Percentiles rank a stretch among this genome's conserved stretches.
phyloP scores from a whole-genome alignment of 192 early-diverging fungal genomes.

The Paraglomus brasilianum region DNA sequence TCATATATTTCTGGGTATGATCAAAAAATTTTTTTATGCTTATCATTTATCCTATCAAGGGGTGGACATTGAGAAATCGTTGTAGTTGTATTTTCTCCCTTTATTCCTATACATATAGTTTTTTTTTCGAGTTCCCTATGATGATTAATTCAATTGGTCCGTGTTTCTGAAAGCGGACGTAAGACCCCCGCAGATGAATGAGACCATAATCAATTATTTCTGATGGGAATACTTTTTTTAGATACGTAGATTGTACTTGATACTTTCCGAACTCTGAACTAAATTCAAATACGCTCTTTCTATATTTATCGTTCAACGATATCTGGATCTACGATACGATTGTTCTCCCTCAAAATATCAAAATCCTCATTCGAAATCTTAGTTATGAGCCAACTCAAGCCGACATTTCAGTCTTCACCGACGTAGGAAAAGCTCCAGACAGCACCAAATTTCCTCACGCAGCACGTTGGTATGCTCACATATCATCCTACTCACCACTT shows the following conservation, averaged over 20 bases:
- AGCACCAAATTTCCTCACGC: constrained; percentile 79
- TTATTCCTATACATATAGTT: background rate
- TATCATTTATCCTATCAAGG: too few species aligned
- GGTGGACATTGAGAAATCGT: too few species aligned
- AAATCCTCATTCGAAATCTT: too few species aligned
- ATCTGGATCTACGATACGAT: too few species aligned
- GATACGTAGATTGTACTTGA: too few species aligned
- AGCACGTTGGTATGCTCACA: constrained; percentile 96
- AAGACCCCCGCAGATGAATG: constrained; percentile 24
- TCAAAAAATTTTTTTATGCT: background rate
- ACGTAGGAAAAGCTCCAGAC: constrained; percentile 66
- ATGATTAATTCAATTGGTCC: constrained; percentile 31
- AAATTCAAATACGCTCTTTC: too few species aligned
- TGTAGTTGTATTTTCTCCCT: background rate
- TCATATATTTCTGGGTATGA: constrained; percentile 33
- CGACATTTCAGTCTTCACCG: constrained; percentile 86
- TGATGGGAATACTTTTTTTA: too few species aligned
- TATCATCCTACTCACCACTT: constrained; percentile 47
- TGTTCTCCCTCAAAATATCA: too few species aligned
- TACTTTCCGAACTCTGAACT: too few species aligned
- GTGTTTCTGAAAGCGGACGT: constrained; percentile 31
- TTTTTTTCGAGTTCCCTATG: constrained; percentile 9
- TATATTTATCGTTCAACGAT: too few species aligned
- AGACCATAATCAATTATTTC: constrained; percentile 2
- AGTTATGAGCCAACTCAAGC: constrained; percentile 75